Percentiles rank a stretch among this genome's conserved stretches.
These are phyloP conservation scores for Physaria fendleri DNA, from an alignment of 345 rosid species.

Conservation along the genomic window DNA sequence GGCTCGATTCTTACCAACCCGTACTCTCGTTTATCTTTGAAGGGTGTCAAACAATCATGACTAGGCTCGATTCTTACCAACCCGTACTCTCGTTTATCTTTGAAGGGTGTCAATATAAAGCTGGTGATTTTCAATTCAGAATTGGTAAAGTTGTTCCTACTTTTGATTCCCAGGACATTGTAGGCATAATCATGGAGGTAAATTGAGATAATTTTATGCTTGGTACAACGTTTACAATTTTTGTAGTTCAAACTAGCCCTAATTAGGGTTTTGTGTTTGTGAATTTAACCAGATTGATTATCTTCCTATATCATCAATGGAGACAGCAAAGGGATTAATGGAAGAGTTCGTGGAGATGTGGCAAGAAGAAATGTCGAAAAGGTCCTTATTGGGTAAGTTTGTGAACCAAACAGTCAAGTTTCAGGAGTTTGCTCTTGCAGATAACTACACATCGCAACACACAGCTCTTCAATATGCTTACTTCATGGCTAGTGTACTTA, in stretches of 20 bases:
- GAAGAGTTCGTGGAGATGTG: constrained; percentile 76
- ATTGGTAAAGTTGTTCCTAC: constrained; percentile 75
- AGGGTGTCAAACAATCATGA: no score
- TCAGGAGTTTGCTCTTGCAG: constrained; percentile 55
- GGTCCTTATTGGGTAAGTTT: constrained; percentile 67
- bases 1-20: no score
- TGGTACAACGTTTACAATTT: background rate
- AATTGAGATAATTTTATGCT: no score
- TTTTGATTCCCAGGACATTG: constrained; percentile 58
- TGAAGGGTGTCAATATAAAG: no score
- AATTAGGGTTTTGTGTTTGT: background rate
- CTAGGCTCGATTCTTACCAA: no score
- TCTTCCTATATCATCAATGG: constrained; percentile 73
- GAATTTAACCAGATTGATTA: constrained; percentile 63
- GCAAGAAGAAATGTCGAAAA: constrained; percentile 59
- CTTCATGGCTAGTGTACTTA: constrained; percentile 63
- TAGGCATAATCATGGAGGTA: constrained; percentile 88
- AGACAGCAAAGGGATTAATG: constrained; percentile 56
- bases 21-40: no score
- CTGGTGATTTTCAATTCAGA: no score
- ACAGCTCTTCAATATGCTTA: constrained; percentile 69
- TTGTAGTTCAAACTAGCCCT: no score
- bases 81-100: no score
- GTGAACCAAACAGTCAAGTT: constrained; percentile 55
- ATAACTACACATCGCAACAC: constrained; percentile 62